These are phyloP conservation scores for Chaetomiaceae sp. DNA, from an alignment of 2,329 filamentous ascomycete genomes.

Conservation along the genomic window DNA sequence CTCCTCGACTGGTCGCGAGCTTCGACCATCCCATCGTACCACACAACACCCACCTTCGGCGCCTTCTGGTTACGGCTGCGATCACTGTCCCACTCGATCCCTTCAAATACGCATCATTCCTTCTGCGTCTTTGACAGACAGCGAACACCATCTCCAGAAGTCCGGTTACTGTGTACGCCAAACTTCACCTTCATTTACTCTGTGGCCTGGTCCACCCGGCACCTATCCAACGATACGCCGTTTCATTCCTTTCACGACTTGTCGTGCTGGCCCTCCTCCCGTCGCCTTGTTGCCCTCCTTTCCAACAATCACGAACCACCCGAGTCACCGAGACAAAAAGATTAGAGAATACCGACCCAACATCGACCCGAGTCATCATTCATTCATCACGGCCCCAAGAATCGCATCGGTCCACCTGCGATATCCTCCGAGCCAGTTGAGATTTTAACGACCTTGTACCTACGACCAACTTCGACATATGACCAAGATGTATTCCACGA, in stretches of 20 bases:
- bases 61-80: constrained; percentile 15
- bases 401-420: background rate
- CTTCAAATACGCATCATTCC: constrained; percentile 34
- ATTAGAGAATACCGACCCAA: background rate
- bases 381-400: background rate
- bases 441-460: too few species aligned
- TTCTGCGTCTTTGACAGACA: constrained; percentile 52
- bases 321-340: background rate
- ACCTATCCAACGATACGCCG: constrained; percentile 16
- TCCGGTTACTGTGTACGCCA: constrained; percentile 16
- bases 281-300: constrained; percentile 15
- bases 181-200: constrained; percentile 20
- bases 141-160: constrained; percentile 24
- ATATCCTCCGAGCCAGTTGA: background rate
- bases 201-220: constrained; percentile 10
- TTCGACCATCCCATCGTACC: constrained; percentile 24
- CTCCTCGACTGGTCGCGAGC: constrained; percentile 20
- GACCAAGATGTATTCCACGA: constrained; percentile 40
- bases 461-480: background rate
- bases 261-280: constrained; percentile 21
- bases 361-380: constrained; percentile 4
- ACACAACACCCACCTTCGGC: constrained; percentile 12
- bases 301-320: constrained; percentile 1
- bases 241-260: constrained; percentile 23
- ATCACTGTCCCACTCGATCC: constrained; percentile 17